A percentile compares a stretch with the other conserved stretches of the same genome.
Conservation (phyloP, 768 basidiomycete species). For the Mycena chlorophos region DNA sequence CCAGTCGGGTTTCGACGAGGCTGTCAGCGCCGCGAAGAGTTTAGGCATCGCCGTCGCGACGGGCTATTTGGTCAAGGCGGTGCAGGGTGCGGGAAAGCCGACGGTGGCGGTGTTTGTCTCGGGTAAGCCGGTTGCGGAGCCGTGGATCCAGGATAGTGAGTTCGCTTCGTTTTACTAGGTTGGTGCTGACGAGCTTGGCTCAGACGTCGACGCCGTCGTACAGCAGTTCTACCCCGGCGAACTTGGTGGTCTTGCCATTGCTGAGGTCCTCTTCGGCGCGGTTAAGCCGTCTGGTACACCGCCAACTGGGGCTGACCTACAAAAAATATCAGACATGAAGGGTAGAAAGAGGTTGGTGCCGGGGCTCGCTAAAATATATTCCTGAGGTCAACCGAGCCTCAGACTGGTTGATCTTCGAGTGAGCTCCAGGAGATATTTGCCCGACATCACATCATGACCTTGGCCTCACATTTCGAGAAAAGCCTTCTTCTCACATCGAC, state of each 20-base stretch:
- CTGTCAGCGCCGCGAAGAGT: slow-evolving; percentile 50
- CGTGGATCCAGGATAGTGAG: slow-evolving; percentile 67
- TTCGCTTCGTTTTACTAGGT: neutral
- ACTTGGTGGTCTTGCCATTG: slow-evolving; percentile 62
- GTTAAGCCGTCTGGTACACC: slow-evolving; percentile 63
- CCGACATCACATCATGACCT: too few species aligned
- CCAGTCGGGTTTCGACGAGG: slow-evolving; percentile 52
- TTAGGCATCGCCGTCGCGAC: slow-evolving; percentile 67
- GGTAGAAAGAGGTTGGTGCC: too few species aligned
- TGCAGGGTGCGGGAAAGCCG: slow-evolving; percentile 61
- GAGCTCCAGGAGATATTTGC: too few species aligned
- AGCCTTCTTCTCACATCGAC: too few species aligned
- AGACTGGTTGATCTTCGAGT: too few species aligned
- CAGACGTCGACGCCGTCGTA: slow-evolving; percentile 68
- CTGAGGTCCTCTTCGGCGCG: slow-evolving; percentile 66
- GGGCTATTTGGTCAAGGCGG: slow-evolving; percentile 63
- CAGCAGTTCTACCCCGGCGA: slow-evolving; percentile 78
- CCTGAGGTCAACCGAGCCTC: too few species aligned
- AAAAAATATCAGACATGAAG: too few species aligned
- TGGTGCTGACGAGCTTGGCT: neutral
- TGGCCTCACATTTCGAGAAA: too few species aligned
- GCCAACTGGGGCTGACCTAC: neutral
- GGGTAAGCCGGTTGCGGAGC: slow-evolving; percentile 68
- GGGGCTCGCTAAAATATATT: too few species aligned
- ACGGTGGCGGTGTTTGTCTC: slow-evolving; percentile 68